A percentile compares a stretch with the other conserved stretches of the same genome.
Evolutionary conservation across 2,329 filamentous ascomycete species (phyloP).

Genomic region (Penicillium sp.): DNA sequence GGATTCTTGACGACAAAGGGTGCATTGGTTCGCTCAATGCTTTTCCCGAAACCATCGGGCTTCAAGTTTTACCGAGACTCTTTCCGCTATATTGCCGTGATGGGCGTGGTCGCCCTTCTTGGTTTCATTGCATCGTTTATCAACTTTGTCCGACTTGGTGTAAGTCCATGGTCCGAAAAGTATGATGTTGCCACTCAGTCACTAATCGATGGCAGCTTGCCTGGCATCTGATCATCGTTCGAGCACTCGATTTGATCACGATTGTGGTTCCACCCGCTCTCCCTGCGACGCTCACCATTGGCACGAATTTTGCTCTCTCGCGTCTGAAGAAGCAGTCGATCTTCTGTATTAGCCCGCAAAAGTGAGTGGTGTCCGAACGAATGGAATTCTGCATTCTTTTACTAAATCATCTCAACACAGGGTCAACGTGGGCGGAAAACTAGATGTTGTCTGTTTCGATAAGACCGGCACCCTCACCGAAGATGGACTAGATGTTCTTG

Average conservation of each 20-base stretch:
- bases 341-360: conserved; percentile 96
- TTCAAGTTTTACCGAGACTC: conserved; percentile 99
- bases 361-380: conserved; percentile 30
- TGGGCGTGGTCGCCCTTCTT: conserved; percentile 80
- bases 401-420: conserved; percentile 41
- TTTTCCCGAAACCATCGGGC: conserved; percentile 95
- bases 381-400: not conserved
- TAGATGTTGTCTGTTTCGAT: conserved; percentile 96
- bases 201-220: conserved; percentile 56
- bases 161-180: conserved; percentile 31
- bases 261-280: conserved; percentile 95
- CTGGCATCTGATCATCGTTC: conserved; percentile 88
- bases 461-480: conserved; percentile 98
- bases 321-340: conserved; percentile 87
- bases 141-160: conserved; percentile 83
- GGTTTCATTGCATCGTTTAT: conserved; percentile 90
- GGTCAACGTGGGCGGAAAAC: conserved; percentile 93
- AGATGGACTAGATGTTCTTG: conserved; percentile 91
- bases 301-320: conserved; percentile 89
- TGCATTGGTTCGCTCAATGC: conserved; percentile 91
- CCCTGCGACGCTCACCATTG: conserved; percentile 92
- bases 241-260: conserved; percentile 92
- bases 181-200: not conserved
- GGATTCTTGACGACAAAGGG: conserved; percentile 98
- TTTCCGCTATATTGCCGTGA: conserved; percentile 96